Evolutionary conservation across 1,139 yeast species (phyloP).

Genomic region (Hyphopichia wangnamkhiaoensis): DNA sequence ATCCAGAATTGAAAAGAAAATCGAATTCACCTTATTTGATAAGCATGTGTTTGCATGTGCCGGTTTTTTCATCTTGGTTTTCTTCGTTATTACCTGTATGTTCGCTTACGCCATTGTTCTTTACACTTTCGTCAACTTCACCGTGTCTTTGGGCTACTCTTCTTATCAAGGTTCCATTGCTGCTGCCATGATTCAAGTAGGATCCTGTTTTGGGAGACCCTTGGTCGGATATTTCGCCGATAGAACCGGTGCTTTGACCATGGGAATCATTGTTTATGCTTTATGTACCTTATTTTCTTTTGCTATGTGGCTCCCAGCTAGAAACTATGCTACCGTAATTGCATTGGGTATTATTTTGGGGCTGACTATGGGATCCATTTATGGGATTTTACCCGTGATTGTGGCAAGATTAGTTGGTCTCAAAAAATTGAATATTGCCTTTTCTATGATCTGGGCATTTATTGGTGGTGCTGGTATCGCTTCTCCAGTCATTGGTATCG

Average conservation of each 20-base stretch:
- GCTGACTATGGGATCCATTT: conserved; percentile 14
- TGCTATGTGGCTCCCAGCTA: conserved; percentile 66
- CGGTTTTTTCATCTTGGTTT: conserved; percentile 28
- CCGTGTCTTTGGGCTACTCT: conserved; percentile 26
- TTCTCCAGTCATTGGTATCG: conserved; percentile 48
- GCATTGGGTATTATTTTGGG: conserved; percentile 17
- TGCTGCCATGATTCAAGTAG: conserved; percentile 49
- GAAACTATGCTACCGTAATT: conserved; percentile 52
- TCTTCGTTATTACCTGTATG: conserved; percentile 35
- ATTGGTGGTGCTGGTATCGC: conserved; percentile 39
- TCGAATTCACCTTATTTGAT: conserved; percentile 23
- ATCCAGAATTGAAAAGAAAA: conserved; percentile 14
- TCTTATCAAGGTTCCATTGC: conserved; percentile 47
- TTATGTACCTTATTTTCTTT: conserved; percentile 39
- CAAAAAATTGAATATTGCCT: conserved; percentile 39
- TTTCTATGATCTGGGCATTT: conserved; percentile 43
- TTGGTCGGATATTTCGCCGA: conserved; percentile 50
- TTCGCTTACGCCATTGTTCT: conserved; percentile 39
- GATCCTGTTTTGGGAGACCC: conserved; percentile 41
- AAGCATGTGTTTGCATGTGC: conserved; percentile 24
- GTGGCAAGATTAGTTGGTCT: conserved; percentile 37
- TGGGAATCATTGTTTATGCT: conserved; percentile 32
- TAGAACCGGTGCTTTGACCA: conserved; percentile 45
- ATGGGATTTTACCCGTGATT: conserved; percentile 12
- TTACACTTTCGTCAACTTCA: conserved; percentile 35